Percentiles rank a stretch among this genome's conserved stretches.
phyloP scores from a whole-genome alignment of 805 yeast species.

The Hanseniaspora taiwanica region DNA sequence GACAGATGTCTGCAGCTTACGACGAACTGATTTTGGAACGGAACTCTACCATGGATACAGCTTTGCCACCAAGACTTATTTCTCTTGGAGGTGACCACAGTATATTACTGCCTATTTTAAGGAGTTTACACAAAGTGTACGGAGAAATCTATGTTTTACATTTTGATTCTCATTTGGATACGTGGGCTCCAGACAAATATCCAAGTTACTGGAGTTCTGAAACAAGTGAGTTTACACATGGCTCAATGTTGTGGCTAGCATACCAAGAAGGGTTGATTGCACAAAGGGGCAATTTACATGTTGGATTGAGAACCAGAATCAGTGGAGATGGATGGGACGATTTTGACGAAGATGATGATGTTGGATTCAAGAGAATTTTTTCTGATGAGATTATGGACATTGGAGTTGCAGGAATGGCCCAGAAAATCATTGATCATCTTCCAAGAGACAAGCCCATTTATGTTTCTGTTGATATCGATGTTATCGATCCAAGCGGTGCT shows the following conservation, averaged over 20 bases:
- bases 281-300: constrained; percentile 49
- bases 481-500: constrained; percentile 57
- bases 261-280: constrained; percentile 48
- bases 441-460: constrained; percentile 57
- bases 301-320: constrained; percentile 64
- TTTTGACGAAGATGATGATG: constrained; percentile 51
- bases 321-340: constrained; percentile 43
- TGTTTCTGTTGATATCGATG: constrained; percentile 52
- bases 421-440: constrained; percentile 38
- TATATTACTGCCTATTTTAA: constrained; percentile 54
- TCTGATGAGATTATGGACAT: constrained; percentile 66
- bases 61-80: constrained; percentile 45
- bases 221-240: constrained; percentile 57
- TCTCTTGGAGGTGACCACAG: constrained; percentile 81
- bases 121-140: constrained; percentile 46
- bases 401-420: constrained; percentile 40
- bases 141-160: constrained; percentile 66
- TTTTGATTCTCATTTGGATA: constrained; percentile 77
- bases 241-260: constrained; percentile 81
- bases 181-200: constrained; percentile 65
- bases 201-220: constrained; percentile 47
- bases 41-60: constrained; percentile 8
- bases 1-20: constrained; percentile 46
- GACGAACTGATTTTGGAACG: constrained; percentile 34
- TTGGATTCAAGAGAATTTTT: constrained; percentile 54